Percentiles rank a stretch among this genome's conserved stretches.
phyloP scores from a whole-genome alignment of 768 basidiomycete species.

The Jaapia argillacea region DNA sequence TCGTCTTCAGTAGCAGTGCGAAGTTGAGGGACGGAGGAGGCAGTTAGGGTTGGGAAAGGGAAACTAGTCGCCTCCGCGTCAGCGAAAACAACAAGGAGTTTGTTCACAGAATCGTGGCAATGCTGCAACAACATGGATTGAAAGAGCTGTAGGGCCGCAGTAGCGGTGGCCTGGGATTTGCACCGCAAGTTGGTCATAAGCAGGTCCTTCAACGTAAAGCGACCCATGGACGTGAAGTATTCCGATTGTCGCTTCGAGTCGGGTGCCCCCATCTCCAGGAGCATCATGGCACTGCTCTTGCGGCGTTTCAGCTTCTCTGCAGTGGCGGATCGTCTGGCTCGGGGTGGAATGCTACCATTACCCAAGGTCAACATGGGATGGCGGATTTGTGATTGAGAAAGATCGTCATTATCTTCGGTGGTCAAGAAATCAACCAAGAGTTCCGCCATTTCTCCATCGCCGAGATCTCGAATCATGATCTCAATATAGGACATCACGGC shows the following conservation, averaged over 20 bases:
- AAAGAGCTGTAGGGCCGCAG: conserved; percentile 74
- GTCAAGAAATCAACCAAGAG: conserved; percentile 72
- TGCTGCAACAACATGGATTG: conserved; percentile 66
- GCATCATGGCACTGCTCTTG: conserved; percentile 85
- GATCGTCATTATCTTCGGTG: conserved; percentile 75
- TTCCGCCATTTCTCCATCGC: conserved; percentile 56
- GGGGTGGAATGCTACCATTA: conserved; percentile 21
- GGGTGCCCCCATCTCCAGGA: conserved; percentile 80
- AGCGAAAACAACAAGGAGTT: conserved; percentile 59
- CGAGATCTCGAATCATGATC: conserved; percentile 70
- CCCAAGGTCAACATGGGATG: conserved; percentile 31
- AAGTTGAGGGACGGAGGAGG: neutral
- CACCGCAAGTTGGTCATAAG: conserved; percentile 73
- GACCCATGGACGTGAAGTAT: conserved; percentile 81
- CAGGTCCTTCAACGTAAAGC: conserved; percentile 89
- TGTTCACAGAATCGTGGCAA: conserved; percentile 51
- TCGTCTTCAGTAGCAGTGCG: conserved; percentile 19
- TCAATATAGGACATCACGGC: conserved; percentile 96
- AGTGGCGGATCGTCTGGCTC: conserved; percentile 20
- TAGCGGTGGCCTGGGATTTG: conserved; percentile 48
- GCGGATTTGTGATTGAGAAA: conserved; percentile 35
- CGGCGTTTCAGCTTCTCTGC: conserved; percentile 44
- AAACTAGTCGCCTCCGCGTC: conserved; percentile 70
- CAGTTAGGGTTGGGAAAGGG: conserved; percentile 38
- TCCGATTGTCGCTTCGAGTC: conserved; percentile 59